Percentiles rank a stretch among this genome's conserved stretches.
phyloP scores from a whole-genome alignment of 495 filamentous ascomycete species.

The Letharia lupina region DNA sequence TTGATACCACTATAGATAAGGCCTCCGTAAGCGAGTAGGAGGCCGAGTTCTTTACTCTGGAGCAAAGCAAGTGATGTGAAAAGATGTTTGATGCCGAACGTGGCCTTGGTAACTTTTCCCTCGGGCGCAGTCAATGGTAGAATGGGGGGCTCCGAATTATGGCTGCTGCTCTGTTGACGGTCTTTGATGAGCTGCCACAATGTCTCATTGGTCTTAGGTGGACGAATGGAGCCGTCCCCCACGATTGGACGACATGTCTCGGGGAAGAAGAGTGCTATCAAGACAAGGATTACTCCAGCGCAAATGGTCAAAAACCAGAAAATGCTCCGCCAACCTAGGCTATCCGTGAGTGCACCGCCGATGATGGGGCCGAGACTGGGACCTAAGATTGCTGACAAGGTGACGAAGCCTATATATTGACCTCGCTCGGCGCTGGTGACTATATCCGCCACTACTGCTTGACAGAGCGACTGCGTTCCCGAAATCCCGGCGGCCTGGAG shows the following conservation, averaged over 20 bases:
- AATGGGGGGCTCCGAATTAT: background rate
- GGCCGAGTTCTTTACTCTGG: background rate
- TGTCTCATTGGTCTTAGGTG: background rate
- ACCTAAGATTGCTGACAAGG: too few relatives aligned
- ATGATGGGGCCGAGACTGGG: slow-evolving; percentile 34
- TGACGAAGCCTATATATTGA: too few relatives aligned
- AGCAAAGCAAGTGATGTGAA: too few relatives aligned
- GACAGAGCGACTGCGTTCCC: slow-evolving; percentile 6
- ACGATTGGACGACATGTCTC: slow-evolving; percentile 66
- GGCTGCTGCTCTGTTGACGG: too few relatives aligned
- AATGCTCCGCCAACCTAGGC: slow-evolving; percentile 35
- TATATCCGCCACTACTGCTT: slow-evolving; percentile 50
- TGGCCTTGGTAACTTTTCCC: background rate
- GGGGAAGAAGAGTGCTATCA: slow-evolving; percentile 48
- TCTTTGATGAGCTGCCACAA: too few relatives aligned
- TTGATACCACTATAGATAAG: background rate
- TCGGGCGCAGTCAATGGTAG: background rate
- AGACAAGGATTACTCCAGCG: slow-evolving; percentile 27
- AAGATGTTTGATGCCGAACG: too few relatives aligned
- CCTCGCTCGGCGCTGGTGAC: slow-evolving; percentile 50
- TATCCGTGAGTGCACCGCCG: slow-evolving; percentile 33
- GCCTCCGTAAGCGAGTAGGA: background rate
- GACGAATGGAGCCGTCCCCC: slow-evolving; percentile 46
- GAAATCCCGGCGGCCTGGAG: slow-evolving; percentile 54
- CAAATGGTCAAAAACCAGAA: slow-evolving; percentile 41